Percentiles rank a stretch among this genome's conserved stretches.
phyloP scores from a whole-genome alignment of 2,329 filamentous ascomycete species.

The Rhynchosporium graminicola region DNA sequence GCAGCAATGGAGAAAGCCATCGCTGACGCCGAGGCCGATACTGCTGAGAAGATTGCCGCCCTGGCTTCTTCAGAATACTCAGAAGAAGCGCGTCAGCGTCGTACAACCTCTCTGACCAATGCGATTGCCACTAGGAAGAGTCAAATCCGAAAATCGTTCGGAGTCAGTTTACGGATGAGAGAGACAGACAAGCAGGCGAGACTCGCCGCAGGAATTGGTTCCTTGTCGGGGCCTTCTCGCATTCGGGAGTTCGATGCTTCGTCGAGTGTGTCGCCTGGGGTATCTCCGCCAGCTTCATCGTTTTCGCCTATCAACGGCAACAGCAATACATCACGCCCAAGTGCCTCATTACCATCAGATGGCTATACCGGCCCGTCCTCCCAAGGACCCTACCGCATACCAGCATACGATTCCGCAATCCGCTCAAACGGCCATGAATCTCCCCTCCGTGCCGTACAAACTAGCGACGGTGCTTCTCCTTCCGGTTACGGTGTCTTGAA shows the following conservation, averaged over 20 bases:
- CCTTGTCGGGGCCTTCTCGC: not conserved
- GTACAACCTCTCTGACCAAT: conserved; percentile 33
- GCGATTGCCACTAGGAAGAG: conserved; percentile 35
- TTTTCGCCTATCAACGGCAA: conserved; percentile 20
- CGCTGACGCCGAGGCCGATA: conserved; percentile 25
- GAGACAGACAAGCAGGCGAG: conserved; percentile 34
- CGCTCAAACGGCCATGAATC: not conserved
- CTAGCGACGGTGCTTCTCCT: not conserved
- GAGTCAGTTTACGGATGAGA: conserved; percentile 36
- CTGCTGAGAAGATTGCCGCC: conserved; percentile 16
- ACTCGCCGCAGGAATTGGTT: conserved; percentile 11
- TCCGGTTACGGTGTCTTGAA: conserved; percentile 16
- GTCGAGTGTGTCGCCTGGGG: not conserved
- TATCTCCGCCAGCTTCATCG: conserved; percentile 11
- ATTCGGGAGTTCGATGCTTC: conserved; percentile 2
- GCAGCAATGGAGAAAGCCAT: conserved; percentile 31
- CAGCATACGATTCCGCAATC: not conserved
- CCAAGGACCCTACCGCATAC: not conserved
- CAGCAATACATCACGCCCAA: not conserved
- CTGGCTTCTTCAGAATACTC: conserved; percentile 16
- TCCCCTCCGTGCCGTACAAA: not conserved
- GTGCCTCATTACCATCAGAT: not conserved
- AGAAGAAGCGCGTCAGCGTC: conserved; percentile 17
- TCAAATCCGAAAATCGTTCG: conserved; percentile 34
- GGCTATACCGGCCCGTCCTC: no score